A percentile compares a stretch with the other conserved stretches of the same genome.
Evolutionary conservation across 2,329 filamentous ascomycete species (phyloP).

Genomic region (Botrytis fragariae): DNA sequence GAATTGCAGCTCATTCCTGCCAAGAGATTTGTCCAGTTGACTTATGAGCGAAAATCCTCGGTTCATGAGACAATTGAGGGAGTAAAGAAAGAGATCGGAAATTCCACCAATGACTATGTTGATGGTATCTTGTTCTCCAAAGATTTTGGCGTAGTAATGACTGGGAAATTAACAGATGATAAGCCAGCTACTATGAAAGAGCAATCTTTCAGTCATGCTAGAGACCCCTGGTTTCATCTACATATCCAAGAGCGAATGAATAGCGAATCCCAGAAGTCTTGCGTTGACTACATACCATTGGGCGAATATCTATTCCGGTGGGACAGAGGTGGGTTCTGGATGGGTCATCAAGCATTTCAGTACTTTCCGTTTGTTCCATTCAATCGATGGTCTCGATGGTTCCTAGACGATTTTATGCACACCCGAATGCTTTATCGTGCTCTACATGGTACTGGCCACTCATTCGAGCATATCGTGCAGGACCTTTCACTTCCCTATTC

Average conservation of each 20-base stretch:
- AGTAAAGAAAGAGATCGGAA: not conserved
- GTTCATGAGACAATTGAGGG: not conserved
- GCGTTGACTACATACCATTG: not conserved
- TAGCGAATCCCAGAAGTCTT: not conserved
- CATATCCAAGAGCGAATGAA: not conserved
- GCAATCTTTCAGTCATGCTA: not conserved
- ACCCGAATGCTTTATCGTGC: not conserved
- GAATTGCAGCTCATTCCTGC: not conserved
- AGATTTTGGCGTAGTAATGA: not conserved
- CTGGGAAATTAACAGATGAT: not conserved
- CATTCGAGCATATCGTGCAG: not conserved
- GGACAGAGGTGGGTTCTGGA: slow-evolving; percentile 4
- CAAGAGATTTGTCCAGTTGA: not conserved
- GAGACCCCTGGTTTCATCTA: slow-evolving; percentile 8
- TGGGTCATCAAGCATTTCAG: slow-evolving; percentile 1
- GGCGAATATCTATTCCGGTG: not conserved
- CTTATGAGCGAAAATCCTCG: not conserved
- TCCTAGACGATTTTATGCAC: not conserved
- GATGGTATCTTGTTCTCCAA: not conserved
- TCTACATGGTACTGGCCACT: not conserved
- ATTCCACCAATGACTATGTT: not conserved
- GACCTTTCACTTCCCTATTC: not conserved
- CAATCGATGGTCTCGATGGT: not conserved
- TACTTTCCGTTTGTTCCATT: not conserved
- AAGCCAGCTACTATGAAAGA: not conserved